These are phyloP conservation scores for Malus hybrid DNA, from an alignment of 331 rosid genomes.

Conservation along the genomic window DNA sequence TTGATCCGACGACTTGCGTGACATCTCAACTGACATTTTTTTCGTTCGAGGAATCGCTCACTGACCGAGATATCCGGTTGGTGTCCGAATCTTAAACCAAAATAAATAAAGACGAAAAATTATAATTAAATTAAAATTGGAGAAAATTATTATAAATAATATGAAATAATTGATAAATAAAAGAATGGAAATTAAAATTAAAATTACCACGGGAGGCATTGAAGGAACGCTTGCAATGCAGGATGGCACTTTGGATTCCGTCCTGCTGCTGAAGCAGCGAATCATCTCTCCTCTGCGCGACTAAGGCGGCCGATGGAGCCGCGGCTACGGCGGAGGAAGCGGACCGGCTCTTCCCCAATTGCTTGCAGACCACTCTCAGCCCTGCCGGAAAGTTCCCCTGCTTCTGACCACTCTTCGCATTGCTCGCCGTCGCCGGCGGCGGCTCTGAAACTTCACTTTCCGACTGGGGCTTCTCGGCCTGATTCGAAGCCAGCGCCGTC, in stretches of 20 bases:
- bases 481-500: not conserved
- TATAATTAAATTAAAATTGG: not conserved
- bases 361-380: slow-evolving; percentile 74
- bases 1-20: slow-evolving; percentile 27
- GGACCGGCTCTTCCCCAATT: slow-evolving; percentile 90
- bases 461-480: not conserved
- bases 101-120: not conserved
- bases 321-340: slow-evolving; percentile 79
- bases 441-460: slow-evolving; percentile 25
- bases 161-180: not conserved
- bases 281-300: slow-evolving; percentile 67
- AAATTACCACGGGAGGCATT: slow-evolving; percentile 58
- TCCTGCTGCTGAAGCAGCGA: slow-evolving; percentile 92
- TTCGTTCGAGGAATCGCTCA: slow-evolving; percentile 49
- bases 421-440: slow-evolving; percentile 7
- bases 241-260: slow-evolving; percentile 91
- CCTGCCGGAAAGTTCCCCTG: slow-evolving; percentile 56
- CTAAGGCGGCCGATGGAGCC: slow-evolving; percentile 33
- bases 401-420: slow-evolving; percentile 25
- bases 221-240: slow-evolving; percentile 95
- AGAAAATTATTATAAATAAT: not conserved
- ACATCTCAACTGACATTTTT: slow-evolving; percentile 27
- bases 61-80: slow-evolving; percentile 48
- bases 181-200: not conserved
- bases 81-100: slow-evolving; percentile 50